phyloP scores from a whole-genome alignment of 1,284 basidiomycete species.

The Melanopsichium pennsylvanicum region DNA sequence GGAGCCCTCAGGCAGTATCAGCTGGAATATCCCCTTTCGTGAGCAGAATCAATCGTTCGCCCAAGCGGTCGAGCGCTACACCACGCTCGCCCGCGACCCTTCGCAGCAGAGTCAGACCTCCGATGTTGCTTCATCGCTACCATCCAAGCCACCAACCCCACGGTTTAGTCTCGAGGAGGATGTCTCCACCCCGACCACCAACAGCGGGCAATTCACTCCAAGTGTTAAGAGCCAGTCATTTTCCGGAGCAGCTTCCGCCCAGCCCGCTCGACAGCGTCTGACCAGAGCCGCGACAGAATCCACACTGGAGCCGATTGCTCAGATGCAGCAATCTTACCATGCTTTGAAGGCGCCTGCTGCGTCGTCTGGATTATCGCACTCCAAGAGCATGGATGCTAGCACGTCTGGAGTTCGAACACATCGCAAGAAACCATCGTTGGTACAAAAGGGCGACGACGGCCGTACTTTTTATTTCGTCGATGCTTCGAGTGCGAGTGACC shows the following conservation, averaged over 20 bases:
- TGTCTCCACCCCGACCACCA: conserved; percentile 1
- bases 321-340: neutral
- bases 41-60: conserved; percentile 28
- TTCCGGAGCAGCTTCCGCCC: conserved; percentile 2
- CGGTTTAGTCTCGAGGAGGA: neutral
- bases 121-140: conserved; percentile 9
- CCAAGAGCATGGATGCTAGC: conserved; percentile 9
- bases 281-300: conserved; percentile 29
- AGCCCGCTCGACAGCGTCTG: conserved; percentile 19
- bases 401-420: conserved; percentile 1
- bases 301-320: conserved; percentile 4
- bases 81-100: neutral
- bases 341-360: neutral
- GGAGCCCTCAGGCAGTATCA: conserved; percentile 8
- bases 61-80: conserved; percentile 15
- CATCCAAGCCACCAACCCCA: neutral
- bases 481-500: conserved; percentile 8
- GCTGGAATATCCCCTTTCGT: conserved; percentile 27
- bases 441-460: conserved; percentile 28
- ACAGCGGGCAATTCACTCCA: neutral
- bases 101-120: conserved; percentile 22
- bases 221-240: conserved; percentile 30
- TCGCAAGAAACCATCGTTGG: conserved; percentile 19
- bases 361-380: conserved; percentile 1
- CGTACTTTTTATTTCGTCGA: conserved; percentile 42